Evolutionary conservation across 225 moss, liverwort and hornwort species (phyloP).

Genomic region (Bryoerythrophyllum caledonicum): DNA sequence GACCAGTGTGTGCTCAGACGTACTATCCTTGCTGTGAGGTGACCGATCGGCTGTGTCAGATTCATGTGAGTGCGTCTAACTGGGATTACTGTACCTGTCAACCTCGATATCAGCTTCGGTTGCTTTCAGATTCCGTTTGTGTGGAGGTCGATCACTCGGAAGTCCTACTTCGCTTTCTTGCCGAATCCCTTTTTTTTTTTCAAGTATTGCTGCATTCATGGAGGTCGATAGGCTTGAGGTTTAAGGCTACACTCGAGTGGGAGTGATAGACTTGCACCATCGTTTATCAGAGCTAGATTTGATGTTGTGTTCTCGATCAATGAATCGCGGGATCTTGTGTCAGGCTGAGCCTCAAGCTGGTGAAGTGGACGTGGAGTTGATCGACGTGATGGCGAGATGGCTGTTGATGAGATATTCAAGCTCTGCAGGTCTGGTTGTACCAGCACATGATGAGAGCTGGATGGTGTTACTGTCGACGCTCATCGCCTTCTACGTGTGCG

Average conservation of each 20-base stretch:
- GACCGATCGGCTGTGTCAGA: background rate
- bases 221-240: background rate
- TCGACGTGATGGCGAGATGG: slow-evolving; percentile 35
- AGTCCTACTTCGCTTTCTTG: background rate
- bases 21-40: background rate
- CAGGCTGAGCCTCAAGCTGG: background rate
- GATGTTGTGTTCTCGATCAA: background rate
- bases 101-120: background rate
- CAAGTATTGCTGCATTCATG: background rate
- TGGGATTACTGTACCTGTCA: background rate
- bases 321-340: background rate
- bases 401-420: background rate
- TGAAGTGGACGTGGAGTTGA: background rate
- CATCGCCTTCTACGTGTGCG: slow-evolving; percentile 31
- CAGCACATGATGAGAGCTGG: background rate
- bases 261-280: background rate
- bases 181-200: no score
- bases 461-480: slow-evolving; percentile 22
- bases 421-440: background rate
- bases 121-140: background rate
- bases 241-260: background rate
- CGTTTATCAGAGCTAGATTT: background rate
- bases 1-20: background rate
- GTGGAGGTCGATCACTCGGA: background rate
- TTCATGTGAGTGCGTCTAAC: background rate